A percentile compares a stretch with the other conserved stretches of the same genome.
Evolutionary conservation across 2,329 filamentous ascomycete genomes (phyloP).

Genomic region (Colletotrichum godetiae): DNA sequence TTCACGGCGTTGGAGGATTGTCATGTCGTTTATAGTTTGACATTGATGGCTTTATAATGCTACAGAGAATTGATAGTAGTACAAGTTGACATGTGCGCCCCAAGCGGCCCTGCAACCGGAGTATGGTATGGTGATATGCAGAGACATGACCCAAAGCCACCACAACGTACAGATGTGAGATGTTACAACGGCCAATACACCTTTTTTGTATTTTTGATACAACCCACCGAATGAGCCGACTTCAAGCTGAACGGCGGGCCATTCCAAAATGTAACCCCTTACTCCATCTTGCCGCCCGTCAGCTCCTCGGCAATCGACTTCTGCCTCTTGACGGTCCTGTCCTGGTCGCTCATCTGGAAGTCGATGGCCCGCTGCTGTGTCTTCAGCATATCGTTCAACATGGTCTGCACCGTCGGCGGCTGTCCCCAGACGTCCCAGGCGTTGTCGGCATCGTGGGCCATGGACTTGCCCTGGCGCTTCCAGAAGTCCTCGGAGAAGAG

Average conservation of each 20-base stretch:
- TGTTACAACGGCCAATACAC: slow-evolving; percentile 14
- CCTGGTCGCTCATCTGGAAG: slow-evolving; percentile 48
- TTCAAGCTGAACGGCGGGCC: slow-evolving; percentile 17
- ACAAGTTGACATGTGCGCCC: slow-evolving; percentile 24
- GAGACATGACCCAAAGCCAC: slow-evolving; percentile 9
- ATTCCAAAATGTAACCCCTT: slow-evolving; percentile 36
- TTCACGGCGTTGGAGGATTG: slow-evolving; percentile 22
- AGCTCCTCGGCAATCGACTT: slow-evolving; percentile 69
- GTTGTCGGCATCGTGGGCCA: slow-evolving; percentile 51
- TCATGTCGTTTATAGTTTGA: slow-evolving; percentile 17
- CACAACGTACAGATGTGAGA: slow-evolving; percentile 14
- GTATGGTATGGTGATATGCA: slow-evolving; percentile 8
- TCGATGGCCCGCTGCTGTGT: slow-evolving; percentile 33
- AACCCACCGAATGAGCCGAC: not conserved
- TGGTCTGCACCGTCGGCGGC: slow-evolving; percentile 57
- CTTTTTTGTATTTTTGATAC: slow-evolving; percentile 5
- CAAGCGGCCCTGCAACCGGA: not conserved
- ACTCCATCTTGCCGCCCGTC: slow-evolving; percentile 68
- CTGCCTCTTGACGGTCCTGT: slow-evolving; percentile 62
- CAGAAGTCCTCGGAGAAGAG: slow-evolving; percentile 78
- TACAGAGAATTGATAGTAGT: slow-evolving; percentile 35
- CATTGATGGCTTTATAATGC: slow-evolving; percentile 33
- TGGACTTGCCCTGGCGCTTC: slow-evolving; percentile 51
- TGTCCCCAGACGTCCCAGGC: slow-evolving; percentile 62
- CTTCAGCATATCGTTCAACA: slow-evolving; percentile 53